These are phyloP conservation scores for Kalanchoe fedtschenkoi DNA, from an alignment of 164 flowering plant genomes.

Conservation along the genomic window DNA sequence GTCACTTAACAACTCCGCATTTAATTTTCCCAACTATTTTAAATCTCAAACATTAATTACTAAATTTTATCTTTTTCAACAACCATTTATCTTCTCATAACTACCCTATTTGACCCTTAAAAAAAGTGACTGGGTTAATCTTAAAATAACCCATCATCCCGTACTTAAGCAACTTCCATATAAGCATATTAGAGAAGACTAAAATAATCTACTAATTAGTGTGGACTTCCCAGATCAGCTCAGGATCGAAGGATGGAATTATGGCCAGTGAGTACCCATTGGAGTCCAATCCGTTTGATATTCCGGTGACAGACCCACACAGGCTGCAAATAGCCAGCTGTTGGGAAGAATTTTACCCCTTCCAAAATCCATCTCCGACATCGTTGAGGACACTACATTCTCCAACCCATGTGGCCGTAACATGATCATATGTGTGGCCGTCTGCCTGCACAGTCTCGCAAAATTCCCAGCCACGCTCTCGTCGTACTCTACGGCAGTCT, in stretches of 20 bases:
- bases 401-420: constrained; percentile 76
- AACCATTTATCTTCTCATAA: no score
- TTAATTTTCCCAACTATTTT: no score
- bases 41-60: no score
- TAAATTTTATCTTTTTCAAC: no score
- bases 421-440: constrained; percentile 83
- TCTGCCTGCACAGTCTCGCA: constrained; percentile 76
- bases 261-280: constrained; percentile 47
- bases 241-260: constrained; percentile 78
- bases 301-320: constrained; percentile 4
- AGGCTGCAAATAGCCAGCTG: constrained; percentile 15
- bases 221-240: constrained; percentile 81
- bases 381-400: constrained; percentile 37
- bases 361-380: constrained; percentile 34
- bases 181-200: no score
- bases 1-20: no score
- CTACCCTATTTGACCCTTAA: no score
- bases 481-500: constrained; percentile 80
- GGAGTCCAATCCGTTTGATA: constrained; percentile 17
- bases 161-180: no score
- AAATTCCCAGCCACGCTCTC: constrained; percentile 90
- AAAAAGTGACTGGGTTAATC: no score
- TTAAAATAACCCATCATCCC: no score
- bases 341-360: constrained; percentile 20
- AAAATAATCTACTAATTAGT: constrained; percentile 55